These are phyloP conservation scores for Boletus eberwhitei DNA, from an alignment of 768 basidiomycete genomes.

Conservation along the genomic window DNA sequence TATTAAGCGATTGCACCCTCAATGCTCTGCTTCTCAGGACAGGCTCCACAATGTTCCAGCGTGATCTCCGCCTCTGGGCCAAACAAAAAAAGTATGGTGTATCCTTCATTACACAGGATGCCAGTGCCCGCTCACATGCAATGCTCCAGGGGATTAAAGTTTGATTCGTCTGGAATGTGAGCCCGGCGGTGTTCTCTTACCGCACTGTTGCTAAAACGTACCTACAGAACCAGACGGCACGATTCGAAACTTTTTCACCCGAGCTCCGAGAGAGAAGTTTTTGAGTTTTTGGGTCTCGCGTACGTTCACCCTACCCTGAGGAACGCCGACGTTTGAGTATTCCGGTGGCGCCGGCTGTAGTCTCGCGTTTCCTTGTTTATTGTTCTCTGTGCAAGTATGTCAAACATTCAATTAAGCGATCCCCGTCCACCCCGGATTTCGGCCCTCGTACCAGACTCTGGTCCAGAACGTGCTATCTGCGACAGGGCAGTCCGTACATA, in stretches of 20 bases:
- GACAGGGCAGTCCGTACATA: background rate
- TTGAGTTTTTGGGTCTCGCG: conserved; percentile 62
- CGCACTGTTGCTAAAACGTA: background rate
- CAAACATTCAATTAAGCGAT: background rate
- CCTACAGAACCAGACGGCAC: conserved; percentile 46
- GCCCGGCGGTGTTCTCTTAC: conserved; percentile 15
- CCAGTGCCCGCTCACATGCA: background rate
- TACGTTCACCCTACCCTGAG: conserved; percentile 70
- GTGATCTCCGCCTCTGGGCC: conserved; percentile 76
- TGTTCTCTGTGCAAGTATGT: background rate
- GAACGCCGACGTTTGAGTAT: conserved; percentile 59
- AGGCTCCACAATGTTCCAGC: conserved; percentile 86
- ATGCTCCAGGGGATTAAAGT: conserved; percentile 64
- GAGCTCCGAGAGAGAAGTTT: conserved; percentile 68
- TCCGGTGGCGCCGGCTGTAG: conserved; percentile 10
- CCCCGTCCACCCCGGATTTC: background rate
- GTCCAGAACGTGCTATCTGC: background rate
- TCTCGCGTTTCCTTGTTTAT: background rate
- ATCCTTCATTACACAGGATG: background rate
- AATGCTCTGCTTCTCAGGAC: conserved; percentile 46
- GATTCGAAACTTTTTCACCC: conserved; percentile 62
- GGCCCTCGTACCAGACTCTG: background rate
- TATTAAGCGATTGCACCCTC: background rate
- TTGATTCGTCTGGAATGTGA: conserved; percentile 80
- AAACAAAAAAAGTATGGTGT: conserved; percentile 52